phyloP scores from a whole-genome alignment of 1,284 basidiomycete species.

The Anthracocystis setariae region DNA sequence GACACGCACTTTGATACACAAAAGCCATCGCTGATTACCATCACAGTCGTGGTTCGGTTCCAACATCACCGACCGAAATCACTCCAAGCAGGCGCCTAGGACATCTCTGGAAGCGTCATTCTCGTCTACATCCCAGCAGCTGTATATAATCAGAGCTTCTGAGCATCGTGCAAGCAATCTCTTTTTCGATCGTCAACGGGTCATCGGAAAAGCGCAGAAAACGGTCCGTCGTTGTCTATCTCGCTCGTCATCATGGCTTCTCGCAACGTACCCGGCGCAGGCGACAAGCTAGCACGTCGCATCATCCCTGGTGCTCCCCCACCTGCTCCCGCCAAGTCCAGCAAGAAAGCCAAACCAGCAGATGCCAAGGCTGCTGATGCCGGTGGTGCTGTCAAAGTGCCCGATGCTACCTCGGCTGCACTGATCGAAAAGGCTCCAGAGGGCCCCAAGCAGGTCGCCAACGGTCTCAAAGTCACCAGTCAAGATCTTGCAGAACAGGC shows the following conservation, averaged over 20 bases:
- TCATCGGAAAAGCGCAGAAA: too few species aligned
- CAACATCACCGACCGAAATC: too few species aligned
- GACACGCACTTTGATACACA: too few species aligned
- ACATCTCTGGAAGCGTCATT: too few species aligned
- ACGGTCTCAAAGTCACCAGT: slow-evolving; percentile 37
- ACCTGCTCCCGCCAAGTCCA: slow-evolving; percentile 25
- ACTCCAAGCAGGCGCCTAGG: too few species aligned
- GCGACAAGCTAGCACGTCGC: slow-evolving; percentile 37
- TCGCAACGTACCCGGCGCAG: slow-evolving; percentile 28
- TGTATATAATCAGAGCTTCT: too few species aligned
- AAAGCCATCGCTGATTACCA: too few species aligned
- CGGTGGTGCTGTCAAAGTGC: slow-evolving; percentile 21
- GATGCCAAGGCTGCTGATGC: slow-evolving; percentile 6
- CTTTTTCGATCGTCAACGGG: too few species aligned
- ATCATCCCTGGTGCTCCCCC: slow-evolving; percentile 40
- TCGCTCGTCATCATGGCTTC: slow-evolving; percentile 19
- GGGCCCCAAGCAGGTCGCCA: slow-evolving; percentile 33
- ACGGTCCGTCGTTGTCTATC: too few species aligned
- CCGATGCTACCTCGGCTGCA: slow-evolving; percentile 35
- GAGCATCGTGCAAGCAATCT: too few species aligned
- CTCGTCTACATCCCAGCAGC: too few species aligned
- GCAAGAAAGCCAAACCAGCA: slow-evolving; percentile 16
- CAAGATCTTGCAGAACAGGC: slow-evolving; percentile 43
- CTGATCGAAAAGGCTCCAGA: slow-evolving; percentile 32
- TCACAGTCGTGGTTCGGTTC: too few species aligned